phyloP scores from a whole-genome alignment of 2,329 filamentous ascomycete species.

The Pseudogymnoascus sp. region DNA sequence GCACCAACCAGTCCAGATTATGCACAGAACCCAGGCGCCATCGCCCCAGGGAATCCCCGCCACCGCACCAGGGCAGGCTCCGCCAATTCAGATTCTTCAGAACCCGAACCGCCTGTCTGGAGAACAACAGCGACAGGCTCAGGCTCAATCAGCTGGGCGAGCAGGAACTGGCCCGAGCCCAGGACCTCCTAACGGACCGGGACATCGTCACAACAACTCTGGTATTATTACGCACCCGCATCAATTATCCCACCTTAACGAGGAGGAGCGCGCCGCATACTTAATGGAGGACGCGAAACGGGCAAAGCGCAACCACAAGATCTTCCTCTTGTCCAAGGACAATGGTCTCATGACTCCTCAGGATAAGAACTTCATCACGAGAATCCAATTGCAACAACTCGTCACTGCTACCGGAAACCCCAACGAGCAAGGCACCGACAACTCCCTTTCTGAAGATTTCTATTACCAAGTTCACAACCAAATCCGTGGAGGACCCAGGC shows the following conservation, averaged over 20 bases:
- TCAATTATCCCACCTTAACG: slow-evolving; percentile 67
- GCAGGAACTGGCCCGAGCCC: slow-evolving; percentile 7
- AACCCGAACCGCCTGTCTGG: slow-evolving; percentile 61
- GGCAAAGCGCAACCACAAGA: slow-evolving; percentile 97
- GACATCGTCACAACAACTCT: slow-evolving; percentile 31
- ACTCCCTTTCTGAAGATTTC: slow-evolving; percentile 83
- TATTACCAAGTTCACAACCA: slow-evolving; percentile 98
- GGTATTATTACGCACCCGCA: slow-evolving; percentile 58
- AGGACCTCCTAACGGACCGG: slow-evolving; percentile 19
- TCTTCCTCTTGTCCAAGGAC: slow-evolving; percentile 83
- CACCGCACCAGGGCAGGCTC: slow-evolving; percentile 39
- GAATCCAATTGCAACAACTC: slow-evolving; percentile 93
- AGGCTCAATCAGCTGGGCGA: slow-evolving; percentile 29
- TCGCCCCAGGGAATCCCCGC: slow-evolving; percentile 24
- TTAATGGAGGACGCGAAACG: slow-evolving; percentile 87
- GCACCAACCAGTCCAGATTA: slow-evolving; percentile 19
- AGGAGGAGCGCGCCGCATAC: slow-evolving; percentile 76
- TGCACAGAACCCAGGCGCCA: slow-evolving; percentile 18
- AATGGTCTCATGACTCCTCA: slow-evolving; percentile 98
- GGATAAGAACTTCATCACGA: slow-evolving; percentile 98
- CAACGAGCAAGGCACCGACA: slow-evolving; percentile 70
- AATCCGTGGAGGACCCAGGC: slow-evolving; percentile 80
- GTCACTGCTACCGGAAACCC: slow-evolving; percentile 86
- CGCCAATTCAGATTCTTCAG: slow-evolving; percentile 69
- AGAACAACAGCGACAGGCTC: slow-evolving; percentile 35